Conservation (phyloP, 371 early-diverging fungal genomes). For the Rhizopus stolonifer region DNA sequence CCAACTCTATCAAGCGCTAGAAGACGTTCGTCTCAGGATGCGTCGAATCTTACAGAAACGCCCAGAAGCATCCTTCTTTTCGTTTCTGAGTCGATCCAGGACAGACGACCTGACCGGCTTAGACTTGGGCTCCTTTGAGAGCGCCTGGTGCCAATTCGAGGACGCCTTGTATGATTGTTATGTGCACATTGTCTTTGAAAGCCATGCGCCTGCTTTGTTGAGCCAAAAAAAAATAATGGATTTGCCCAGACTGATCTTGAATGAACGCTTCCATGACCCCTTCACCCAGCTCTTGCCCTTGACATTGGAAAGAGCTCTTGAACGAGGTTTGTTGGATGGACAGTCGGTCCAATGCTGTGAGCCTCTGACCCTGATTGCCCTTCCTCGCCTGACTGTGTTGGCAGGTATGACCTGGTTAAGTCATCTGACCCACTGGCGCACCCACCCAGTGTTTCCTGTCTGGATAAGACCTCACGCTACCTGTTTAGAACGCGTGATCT, state of each 20-base stretch:
- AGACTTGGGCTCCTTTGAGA: neutral
- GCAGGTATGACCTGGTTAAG: conserved; percentile 30
- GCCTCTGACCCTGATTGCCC: conserved; percentile 24
- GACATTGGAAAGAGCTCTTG: conserved; percentile 21
- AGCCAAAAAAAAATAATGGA: neutral
- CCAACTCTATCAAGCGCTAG: conserved; percentile 3
- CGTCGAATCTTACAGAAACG: conserved; percentile 6
- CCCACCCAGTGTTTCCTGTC: conserved; percentile 1
- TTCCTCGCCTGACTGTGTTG: conserved; percentile 29
- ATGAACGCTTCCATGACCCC: conserved; percentile 15
- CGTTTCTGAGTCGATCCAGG: neutral
- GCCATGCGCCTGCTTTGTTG: neutral
- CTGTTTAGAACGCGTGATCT: neutral
- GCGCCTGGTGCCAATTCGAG: conserved; percentile 26
- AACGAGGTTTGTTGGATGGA: conserved; percentile 2
- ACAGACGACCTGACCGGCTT: neutral
- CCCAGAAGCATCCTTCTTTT: neutral
- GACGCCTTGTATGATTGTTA: conserved; percentile 23
- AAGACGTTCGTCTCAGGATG: conserved; percentile 1
- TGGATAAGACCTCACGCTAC: conserved; percentile 12
- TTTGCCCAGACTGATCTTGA: neutral
- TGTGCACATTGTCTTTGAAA: conserved; percentile 23
- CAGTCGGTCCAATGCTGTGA: conserved; percentile 20
- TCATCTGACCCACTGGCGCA: conserved; percentile 25
- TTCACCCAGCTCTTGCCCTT: conserved; percentile 30